Base-by-base conservation (phyloP, 1,284 basidiomycete genomes). In the Apiotrichum domesticum region DNA sequence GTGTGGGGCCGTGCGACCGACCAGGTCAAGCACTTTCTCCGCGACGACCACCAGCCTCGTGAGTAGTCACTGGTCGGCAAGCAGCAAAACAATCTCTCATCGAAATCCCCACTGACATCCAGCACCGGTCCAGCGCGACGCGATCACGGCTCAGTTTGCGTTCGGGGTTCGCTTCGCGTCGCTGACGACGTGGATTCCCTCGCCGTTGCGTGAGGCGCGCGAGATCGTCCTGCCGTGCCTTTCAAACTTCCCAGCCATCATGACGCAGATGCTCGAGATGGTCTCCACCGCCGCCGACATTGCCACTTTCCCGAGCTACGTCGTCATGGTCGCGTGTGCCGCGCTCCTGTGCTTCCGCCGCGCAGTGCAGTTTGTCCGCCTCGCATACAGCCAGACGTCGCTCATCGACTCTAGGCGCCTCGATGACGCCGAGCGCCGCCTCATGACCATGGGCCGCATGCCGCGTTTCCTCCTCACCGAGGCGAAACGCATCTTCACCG, bases 171-270 rank as follows among this genome's bases (percentile, higher is more conserved):
- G 60, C 37, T 41, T 58, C 37, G 55, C 57, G 11, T 40, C 45
- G 1, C 55, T 62, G 10, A 49, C 51, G 29, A 52, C 39, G 2
- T 58, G 56, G 56, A 56, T 62, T 48, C 60, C 60, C 6, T 48
- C 47, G 29, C 60, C 60, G 15, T 55, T 62, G 33, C 14, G 34
- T 15, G 46, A 49, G 14, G 47, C 46, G 40, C 58, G 58, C 37
- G 51, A 59, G 41, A 33, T 35, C 6, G 48, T 35, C 10, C 35
- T 54, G 4, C 37, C 37, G n/a, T 44, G 51, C 40, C 51, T 59
- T 4, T 33, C 34, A 13, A 15, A 35, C 37, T 54, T 59, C 48
- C 51, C 54, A 4, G 10, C 13, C 29, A 50, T 21, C 34, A 53
- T 59, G 54, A 39, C 15, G 15, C 34, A n/a, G 6, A 51, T 59